These are phyloP conservation scores for Radiomyces spectabilis DNA, from an alignment of 192 early-diverging fungal species.

Conservation along the genomic window DNA sequence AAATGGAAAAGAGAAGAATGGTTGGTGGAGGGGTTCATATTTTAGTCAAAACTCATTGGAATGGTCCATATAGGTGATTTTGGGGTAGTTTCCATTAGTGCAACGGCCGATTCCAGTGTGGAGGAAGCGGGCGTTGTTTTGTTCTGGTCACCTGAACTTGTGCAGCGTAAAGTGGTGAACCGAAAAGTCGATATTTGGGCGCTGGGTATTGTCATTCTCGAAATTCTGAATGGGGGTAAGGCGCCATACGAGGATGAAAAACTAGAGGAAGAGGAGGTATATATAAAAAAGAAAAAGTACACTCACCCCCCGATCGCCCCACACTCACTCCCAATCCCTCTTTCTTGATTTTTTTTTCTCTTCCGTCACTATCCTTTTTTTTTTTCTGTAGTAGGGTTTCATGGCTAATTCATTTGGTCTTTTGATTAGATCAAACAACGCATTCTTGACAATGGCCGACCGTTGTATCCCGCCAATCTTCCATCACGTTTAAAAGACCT, in stretches of 20 bases:
- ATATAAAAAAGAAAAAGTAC: not conserved
- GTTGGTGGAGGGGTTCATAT: not conserved
- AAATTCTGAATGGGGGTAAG: constrained; percentile 27
- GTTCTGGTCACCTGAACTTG: constrained; percentile 33
- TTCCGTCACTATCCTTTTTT: not conserved
- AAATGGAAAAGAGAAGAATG: not conserved
- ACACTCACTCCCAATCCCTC: too few relatives aligned
- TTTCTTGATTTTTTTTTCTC: constrained; percentile 1
- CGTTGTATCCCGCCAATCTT: constrained; percentile 16
- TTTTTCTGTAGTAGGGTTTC: constrained; percentile 2
- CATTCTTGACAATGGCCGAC: constrained; percentile 18
- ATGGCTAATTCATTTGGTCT: too few relatives aligned
- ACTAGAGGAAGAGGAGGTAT: constrained; percentile 25
- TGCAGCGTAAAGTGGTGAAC: constrained; percentile 21
- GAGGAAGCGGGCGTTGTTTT: constrained; percentile 33
- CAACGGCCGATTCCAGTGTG: constrained; percentile 21
- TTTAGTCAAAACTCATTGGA: not conserved
- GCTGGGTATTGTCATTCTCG: constrained; percentile 31
- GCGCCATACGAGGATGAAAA: constrained; percentile 34
- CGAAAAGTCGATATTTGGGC: constrained; percentile 33
- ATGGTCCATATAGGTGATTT: constrained; percentile 19
- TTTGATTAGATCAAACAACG: constrained; percentile 24
- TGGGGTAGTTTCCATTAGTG: constrained; percentile 27
- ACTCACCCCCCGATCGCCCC: too few relatives aligned
- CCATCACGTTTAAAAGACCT: constrained; percentile 21